A percentile compares a stretch with the other conserved stretches of the same genome.
Conservation (phyloP, 2,329 filamentous ascomycete genomes). For the Colletotrichum sp. region DNA sequence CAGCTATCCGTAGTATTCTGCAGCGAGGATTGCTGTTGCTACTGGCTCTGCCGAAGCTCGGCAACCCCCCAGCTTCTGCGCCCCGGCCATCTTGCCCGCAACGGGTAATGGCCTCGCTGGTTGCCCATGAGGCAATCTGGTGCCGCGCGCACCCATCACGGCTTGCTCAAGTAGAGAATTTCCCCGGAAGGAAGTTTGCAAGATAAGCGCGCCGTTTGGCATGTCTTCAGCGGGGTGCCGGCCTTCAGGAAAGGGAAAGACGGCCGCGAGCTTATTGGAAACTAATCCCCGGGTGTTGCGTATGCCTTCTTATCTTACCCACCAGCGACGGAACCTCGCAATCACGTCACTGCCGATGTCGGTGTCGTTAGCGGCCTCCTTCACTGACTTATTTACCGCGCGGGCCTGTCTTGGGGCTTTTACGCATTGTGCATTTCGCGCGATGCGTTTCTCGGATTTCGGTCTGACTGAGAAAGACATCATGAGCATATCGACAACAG, state of each 20-base stretch:
- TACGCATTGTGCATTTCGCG: not conserved
- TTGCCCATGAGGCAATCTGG: not conserved
- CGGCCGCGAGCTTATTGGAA: not conserved
- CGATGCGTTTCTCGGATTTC: not conserved
- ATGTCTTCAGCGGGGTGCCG: not conserved
- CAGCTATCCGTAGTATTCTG: not conserved
- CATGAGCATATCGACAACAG: not conserved
- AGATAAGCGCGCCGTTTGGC: conserved; percentile 4
- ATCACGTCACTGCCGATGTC: conserved; percentile 22
- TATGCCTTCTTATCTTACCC: conserved; percentile 14
- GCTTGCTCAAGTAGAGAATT: not conserved
- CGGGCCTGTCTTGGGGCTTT: not conserved
- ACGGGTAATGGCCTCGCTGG: not conserved
- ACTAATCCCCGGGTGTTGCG: conserved; percentile 8
- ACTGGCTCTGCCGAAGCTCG: conserved; percentile 2
- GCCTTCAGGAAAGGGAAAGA: not conserved
- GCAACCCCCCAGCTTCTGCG: not conserved
- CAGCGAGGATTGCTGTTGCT: not conserved
- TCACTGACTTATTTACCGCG: not conserved
- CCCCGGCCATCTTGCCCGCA: not conserved
- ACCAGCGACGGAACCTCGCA: conserved; percentile 12
- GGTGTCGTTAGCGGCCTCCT: not conserved
- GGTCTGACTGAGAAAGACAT: not conserved
- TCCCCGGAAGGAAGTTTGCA: not conserved
- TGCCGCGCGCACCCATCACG: not conserved